Percentiles rank a stretch among this genome's conserved stretches.
These are phyloP conservation scores for Coniella lustricola DNA, from an alignment of 2,329 filamentous ascomycete genomes.

Conservation along the genomic window DNA sequence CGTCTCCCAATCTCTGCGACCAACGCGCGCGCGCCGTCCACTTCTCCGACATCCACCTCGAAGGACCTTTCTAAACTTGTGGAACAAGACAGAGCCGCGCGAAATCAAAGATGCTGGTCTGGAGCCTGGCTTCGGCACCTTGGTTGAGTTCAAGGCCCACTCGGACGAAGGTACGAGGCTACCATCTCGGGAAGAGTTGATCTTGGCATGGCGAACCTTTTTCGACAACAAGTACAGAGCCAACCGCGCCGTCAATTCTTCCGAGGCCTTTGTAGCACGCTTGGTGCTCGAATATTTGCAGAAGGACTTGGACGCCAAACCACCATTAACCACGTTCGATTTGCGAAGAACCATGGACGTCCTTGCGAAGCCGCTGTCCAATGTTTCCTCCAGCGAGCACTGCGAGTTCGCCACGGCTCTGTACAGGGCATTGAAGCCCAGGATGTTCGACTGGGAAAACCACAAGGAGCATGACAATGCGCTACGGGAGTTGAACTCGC, in stretches of 20 bases:
- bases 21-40: background rate
- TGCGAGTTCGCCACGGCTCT: conserved; percentile 39
- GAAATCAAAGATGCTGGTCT: conserved; percentile 54
- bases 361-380: conserved; percentile 32
- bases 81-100: conserved; percentile 56
- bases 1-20: conserved; percentile 13
- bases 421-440: conserved; percentile 29
- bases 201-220: conserved; percentile 57
- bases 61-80: conserved; percentile 41
- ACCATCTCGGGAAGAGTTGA: conserved; percentile 56
- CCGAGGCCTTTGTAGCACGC: conserved; percentile 56
- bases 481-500: conserved; percentile 17
- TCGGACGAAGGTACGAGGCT: conserved; percentile 57
- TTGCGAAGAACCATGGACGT: conserved; percentile 39
- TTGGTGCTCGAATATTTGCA: conserved; percentile 49
- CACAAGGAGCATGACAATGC: background rate
- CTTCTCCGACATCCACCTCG: conserved; percentile 3
- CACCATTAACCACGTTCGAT: conserved; percentile 32
- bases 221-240: conserved; percentile 48
- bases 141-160: conserved; percentile 61
- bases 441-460: background rate
- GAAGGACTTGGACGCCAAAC: conserved; percentile 44
- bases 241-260: conserved; percentile 49
- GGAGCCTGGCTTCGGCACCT: conserved; percentile 63
- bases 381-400: conserved; percentile 38